Percentiles rank a stretch among this genome's conserved stretches.
phyloP scores from a whole-genome alignment of 495 filamentous ascomycete species.

The Tuber borchii region DNA sequence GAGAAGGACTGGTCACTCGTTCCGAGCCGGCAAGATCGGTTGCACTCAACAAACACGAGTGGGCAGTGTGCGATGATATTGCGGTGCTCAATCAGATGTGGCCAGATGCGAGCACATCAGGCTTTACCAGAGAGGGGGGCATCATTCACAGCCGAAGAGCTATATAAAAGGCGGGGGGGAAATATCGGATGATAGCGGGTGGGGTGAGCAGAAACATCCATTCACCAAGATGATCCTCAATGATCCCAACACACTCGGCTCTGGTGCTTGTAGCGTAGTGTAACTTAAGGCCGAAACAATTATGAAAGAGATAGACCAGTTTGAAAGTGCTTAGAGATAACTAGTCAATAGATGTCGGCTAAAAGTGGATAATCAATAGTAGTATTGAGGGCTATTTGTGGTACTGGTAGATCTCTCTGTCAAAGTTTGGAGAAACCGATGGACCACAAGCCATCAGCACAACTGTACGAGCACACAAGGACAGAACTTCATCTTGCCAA shows the following conservation, averaged over 20 bases:
- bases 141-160: neutral
- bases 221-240: neutral
- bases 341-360: neutral
- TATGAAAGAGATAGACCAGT: neutral
- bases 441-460: neutral
- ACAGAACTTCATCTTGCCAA: neutral
- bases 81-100: neutral
- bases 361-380: neutral
- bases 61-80: neutral
- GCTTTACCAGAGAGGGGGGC: neutral
- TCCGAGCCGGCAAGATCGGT: neutral
- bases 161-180: neutral
- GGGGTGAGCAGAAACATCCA: neutral
- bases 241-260: neutral
- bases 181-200: neutral
- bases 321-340: neutral
- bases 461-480: neutral
- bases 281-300: neutral
- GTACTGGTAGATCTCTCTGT: neutral
- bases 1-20: neutral
- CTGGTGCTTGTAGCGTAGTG: neutral
- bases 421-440: neutral
- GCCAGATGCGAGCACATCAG: neutral
- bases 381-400: neutral
- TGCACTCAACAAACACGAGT: neutral